These are phyloP conservation scores for Acorus gramineus DNA, from an alignment of 106 monocot genomes.

Conservation along the genomic window DNA sequence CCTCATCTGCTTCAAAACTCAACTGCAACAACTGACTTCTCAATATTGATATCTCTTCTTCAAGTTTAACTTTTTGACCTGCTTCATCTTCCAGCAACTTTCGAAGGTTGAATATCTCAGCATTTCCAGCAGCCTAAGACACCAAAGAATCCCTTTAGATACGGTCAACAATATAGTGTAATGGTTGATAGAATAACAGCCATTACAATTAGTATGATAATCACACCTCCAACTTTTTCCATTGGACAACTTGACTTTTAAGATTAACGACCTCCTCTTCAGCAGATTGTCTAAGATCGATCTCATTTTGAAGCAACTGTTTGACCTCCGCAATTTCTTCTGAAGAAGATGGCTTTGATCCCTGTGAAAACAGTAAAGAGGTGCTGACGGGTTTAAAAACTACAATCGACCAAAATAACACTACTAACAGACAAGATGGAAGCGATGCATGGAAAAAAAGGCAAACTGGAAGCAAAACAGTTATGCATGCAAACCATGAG, in stretches of 20 bases:
- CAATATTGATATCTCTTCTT: slow-evolving; percentile 76
- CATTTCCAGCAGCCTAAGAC: slow-evolving; percentile 55
- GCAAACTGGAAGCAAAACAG: too few species aligned
- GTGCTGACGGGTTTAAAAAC: background rate
- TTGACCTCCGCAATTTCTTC: slow-evolving; percentile 39
- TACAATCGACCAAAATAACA: background rate
- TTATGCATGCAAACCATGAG: too few species aligned
- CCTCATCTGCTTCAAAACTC: slow-evolving; percentile 96
- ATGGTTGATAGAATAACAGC: background rate
- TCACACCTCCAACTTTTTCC: slow-evolving; percentile 74
- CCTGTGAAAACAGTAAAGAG: slow-evolving; percentile 12
- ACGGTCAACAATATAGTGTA: background rate
- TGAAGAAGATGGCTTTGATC: slow-evolving; percentile 17
- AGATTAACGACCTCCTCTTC: slow-evolving; percentile 68
- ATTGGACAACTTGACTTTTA: slow-evolving; percentile 47
- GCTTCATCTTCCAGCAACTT: slow-evolving; percentile 83
- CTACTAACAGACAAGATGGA: too few species aligned
- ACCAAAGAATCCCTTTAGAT: background rate
- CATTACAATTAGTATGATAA: background rate
- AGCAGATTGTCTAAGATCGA: slow-evolving; percentile 34
- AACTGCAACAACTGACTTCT: slow-evolving; percentile 75
- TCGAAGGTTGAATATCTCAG: slow-evolving; percentile 57
- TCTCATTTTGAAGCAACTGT: slow-evolving; percentile 54
- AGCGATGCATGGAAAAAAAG: too few species aligned
- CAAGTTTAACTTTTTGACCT: slow-evolving; percentile 80